Conservation (phyloP, 306 rosid species). For the Pyrus bretschneideri region DNA sequence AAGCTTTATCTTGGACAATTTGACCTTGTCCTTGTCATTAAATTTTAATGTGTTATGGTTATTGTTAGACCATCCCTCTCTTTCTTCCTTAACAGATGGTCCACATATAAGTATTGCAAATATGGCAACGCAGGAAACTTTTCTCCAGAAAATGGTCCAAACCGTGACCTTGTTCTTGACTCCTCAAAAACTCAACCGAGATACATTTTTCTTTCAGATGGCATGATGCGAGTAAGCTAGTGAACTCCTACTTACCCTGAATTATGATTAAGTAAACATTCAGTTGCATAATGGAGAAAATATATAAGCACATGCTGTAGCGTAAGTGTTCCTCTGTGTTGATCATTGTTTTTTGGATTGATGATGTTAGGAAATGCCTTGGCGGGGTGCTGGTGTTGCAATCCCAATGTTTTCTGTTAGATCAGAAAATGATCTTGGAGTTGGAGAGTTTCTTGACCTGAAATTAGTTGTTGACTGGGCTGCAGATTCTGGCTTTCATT, state of each 20-base stretch:
- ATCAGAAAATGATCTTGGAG: conserved; percentile 87
- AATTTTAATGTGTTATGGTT: conserved; percentile 3
- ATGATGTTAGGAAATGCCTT: conserved; percentile 58
- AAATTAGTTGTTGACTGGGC: conserved; percentile 93
- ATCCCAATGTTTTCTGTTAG: conserved; percentile 92
- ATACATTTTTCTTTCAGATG: conserved; percentile 68
- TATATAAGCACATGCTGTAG: not conserved
- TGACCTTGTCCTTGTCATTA: not conserved
- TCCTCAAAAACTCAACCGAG: conserved; percentile 47
- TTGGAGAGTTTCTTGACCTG: conserved; percentile 97
- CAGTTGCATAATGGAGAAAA: not conserved
- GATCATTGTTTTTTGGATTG: conserved; percentile 11
- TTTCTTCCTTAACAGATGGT: conserved; percentile 49
- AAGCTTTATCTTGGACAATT: conserved; percentile 11
- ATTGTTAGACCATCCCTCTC: not conserved
- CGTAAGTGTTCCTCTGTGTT: not conserved
- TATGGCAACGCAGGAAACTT: conserved; percentile 47
- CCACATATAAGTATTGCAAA: conserved; percentile 82
- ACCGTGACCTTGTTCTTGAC: conserved; percentile 53
- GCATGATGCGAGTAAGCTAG: conserved; percentile 73
- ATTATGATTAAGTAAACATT: conserved; percentile 1
- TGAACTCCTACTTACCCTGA: not conserved
- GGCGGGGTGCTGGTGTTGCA: conserved; percentile 97
- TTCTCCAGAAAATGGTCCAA: conserved; percentile 64
- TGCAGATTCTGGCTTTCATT: conserved; percentile 81